Conservation (phyloP, 805 yeast species). For the Pichia nanzhaoensis region DNA sequence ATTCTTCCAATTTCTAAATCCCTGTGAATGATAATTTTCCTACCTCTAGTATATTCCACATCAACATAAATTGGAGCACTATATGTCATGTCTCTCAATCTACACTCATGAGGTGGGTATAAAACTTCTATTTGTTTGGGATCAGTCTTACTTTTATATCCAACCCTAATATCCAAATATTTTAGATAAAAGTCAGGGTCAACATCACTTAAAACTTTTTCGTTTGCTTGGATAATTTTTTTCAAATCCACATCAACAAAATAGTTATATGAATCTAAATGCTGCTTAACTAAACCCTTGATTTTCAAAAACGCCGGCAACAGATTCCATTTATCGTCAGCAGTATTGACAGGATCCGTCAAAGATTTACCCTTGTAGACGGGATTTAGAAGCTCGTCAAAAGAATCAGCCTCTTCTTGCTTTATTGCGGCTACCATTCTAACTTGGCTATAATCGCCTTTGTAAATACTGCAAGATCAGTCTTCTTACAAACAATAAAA, state of each 20-base stretch:
- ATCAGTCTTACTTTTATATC: slow-evolving; percentile 56
- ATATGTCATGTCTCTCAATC: slow-evolving; percentile 88
- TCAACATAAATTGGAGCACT: slow-evolving; percentile 95
- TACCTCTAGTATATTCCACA: slow-evolving; percentile 93
- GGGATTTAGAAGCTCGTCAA: slow-evolving; percentile 72
- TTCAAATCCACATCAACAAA: slow-evolving; percentile 90
- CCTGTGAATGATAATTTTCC: slow-evolving; percentile 81
- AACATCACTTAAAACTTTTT: slow-evolving; percentile 82
- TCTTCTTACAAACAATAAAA: not conserved
- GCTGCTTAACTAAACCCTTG: slow-evolving; percentile 95
- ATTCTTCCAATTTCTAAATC: slow-evolving; percentile 94
- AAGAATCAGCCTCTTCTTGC: slow-evolving; percentile 37
- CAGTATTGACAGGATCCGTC: slow-evolving; percentile 83
- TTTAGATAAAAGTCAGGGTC: slow-evolving; percentile 95
- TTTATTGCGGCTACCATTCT: slow-evolving; percentile 2
- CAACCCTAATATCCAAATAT: slow-evolving; percentile 89
- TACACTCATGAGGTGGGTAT: slow-evolving; percentile 89
- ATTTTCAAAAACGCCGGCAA: slow-evolving; percentile 94
- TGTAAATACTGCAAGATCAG: not conserved
- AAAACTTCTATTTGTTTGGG: slow-evolving; percentile 48
- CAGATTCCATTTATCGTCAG: slow-evolving; percentile 95
- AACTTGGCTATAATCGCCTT: too few species aligned
- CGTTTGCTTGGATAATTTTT: slow-evolving; percentile 88
- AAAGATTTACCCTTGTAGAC: slow-evolving; percentile 78
- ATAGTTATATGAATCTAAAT: slow-evolving; percentile 95